Evolutionary conservation across 306 rosid species (phyloP).

Genomic region (Prunus mongolica): DNA sequence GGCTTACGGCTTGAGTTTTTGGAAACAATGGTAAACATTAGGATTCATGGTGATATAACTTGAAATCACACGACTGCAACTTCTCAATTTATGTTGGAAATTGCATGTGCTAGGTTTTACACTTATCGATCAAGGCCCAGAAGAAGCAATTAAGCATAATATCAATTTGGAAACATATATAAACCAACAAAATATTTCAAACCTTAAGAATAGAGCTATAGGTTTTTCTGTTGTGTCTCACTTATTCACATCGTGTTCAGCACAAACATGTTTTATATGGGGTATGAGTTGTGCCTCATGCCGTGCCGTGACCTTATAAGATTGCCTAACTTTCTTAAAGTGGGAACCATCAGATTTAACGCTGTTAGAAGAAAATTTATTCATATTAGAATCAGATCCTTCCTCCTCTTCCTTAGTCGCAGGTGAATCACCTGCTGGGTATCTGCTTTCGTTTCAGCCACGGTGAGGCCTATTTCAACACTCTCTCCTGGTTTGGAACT

Average conservation of each 20-base stretch:
- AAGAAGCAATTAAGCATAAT: not conserved
- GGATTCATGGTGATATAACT: not conserved
- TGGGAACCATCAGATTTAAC: not conserved
- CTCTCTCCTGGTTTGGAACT: not conserved
- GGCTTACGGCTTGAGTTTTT: not conserved
- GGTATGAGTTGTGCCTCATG: not conserved
- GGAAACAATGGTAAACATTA: not conserved
- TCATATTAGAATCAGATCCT: not conserved
- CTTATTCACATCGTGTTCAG: not conserved
- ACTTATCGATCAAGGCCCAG: not conserved
- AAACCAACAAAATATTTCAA: not conserved
- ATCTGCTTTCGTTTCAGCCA: not conserved
- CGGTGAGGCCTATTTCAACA: not conserved
- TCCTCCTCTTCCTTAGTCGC: not conserved
- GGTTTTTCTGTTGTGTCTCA: not conserved
- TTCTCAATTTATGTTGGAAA: not conserved
- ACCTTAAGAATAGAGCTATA: not conserved
- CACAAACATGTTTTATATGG: not conserved
- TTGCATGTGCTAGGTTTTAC: not conserved
- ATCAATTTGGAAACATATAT: not conserved
- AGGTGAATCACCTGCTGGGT: not conserved
- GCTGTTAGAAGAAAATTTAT: not conserved
- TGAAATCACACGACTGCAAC: not conserved
- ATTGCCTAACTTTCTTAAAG: not conserved
- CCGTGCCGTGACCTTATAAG: not conserved